These are phyloP conservation scores for Microthlaspi erraticum DNA, from an alignment of 345 rosid genomes.

Conservation along the genomic window DNA sequence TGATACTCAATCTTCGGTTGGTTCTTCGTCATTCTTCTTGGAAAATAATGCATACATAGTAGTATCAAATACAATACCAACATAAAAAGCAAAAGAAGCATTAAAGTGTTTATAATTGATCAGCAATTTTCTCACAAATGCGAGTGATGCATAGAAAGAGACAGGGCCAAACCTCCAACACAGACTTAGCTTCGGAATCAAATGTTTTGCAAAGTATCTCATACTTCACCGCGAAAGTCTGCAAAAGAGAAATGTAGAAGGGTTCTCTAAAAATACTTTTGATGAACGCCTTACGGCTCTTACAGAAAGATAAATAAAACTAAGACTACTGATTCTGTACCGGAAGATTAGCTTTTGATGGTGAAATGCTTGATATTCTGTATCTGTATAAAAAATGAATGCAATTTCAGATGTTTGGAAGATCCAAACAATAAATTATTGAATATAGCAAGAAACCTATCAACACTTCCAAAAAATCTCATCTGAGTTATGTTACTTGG, in stretches of 20 bases:
- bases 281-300: slow-evolving; percentile 1
- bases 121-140: slow-evolving; percentile 4
- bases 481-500: slow-evolving; percentile 7
- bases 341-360: slow-evolving; percentile 70
- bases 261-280: not conserved
- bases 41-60: slow-evolving; percentile 8
- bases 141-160: not conserved
- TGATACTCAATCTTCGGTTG: slow-evolving; percentile 18
- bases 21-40: slow-evolving; percentile 35
- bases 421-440: not conserved
- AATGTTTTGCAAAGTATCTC: slow-evolving; percentile 94
- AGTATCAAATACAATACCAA: slow-evolving; percentile 28
- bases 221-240: slow-evolving; percentile 62
- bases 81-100: not conserved
- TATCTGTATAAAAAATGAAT: slow-evolving; percentile 57
- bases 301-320: not conserved
- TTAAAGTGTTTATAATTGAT: not conserved
- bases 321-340: slow-evolving; percentile 46
- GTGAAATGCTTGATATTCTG: slow-evolving; percentile 76
- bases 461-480: not conserved
- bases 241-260: slow-evolving; percentile 28
- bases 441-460: slow-evolving; percentile 5
- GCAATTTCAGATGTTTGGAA: slow-evolving; percentile 22
- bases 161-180: slow-evolving; percentile 57
- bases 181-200: slow-evolving; percentile 66